phyloP scores from a whole-genome alignment of 2,329 filamentous ascomycete species.

The Colletotrichum karsti region DNA sequence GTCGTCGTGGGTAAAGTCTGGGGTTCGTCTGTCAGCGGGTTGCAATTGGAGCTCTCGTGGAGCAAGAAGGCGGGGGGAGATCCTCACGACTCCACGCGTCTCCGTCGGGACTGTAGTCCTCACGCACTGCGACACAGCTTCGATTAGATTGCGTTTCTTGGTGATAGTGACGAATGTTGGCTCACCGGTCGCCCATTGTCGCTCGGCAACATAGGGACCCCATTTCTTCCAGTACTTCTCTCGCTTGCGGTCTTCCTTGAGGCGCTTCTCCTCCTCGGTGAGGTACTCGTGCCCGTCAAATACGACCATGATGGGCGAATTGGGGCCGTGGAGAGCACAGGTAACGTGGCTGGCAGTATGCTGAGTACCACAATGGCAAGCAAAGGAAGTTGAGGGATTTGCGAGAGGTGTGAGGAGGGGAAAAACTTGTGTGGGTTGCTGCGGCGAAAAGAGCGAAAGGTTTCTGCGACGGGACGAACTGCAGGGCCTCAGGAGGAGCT shows the following conservation, averaged over 20 bases:
- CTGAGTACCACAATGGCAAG: constrained; percentile 4
- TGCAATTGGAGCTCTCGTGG: constrained; percentile 25
- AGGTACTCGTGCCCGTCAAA: constrained; percentile 89
- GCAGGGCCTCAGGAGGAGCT: constrained; percentile 13
- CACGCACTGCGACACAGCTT: constrained; percentile 67
- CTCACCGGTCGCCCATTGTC: constrained; percentile 93
- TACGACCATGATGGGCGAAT: constrained; percentile 74
- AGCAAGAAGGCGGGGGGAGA: constrained; percentile 10
- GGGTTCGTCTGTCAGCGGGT: constrained; percentile 27
- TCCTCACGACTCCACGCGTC: constrained; percentile 94
- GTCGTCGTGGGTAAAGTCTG: constrained; percentile 94
- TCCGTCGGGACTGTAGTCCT: constrained; percentile 90
- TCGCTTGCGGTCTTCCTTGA: constrained; percentile 85
- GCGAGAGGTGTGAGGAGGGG: not conserved
- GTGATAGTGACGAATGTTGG: constrained; percentile 21
- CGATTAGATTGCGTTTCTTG: constrained; percentile 3
- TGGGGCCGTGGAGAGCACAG: not conserved
- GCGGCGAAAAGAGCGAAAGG: constrained; percentile 8
- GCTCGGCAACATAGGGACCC: constrained; percentile 92
- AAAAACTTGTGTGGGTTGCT: constrained; percentile 25
- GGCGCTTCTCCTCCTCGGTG: constrained; percentile 88
- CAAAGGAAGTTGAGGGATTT: constrained; percentile 9
- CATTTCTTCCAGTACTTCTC: constrained; percentile 98
- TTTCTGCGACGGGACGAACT: constrained; percentile 1
- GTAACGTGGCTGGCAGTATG: not conserved